A percentile compares a stretch with the other conserved stretches of the same genome.
Conservation (phyloP, 2,329 filamentous ascomycete genomes). For the Colletotrichum siamense region DNA sequence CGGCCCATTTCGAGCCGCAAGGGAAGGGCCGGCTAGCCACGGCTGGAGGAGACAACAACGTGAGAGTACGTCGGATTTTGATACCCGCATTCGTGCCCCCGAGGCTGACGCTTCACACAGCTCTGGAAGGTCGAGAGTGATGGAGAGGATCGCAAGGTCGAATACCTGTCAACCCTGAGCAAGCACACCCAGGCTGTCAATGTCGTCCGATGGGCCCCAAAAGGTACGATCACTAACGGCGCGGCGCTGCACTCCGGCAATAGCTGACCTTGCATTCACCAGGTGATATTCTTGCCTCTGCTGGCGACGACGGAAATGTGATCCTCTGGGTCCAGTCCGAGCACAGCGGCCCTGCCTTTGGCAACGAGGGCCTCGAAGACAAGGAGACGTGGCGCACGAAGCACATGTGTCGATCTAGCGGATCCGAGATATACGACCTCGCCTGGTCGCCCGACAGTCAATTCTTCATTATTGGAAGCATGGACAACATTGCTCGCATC, state of each 20-base stretch:
- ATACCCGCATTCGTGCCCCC: not conserved
- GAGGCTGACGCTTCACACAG: conserved; percentile 45
- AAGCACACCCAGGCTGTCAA: conserved; percentile 98
- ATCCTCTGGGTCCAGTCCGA: conserved; percentile 95
- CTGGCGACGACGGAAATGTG: conserved; percentile 96
- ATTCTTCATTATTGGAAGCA: conserved; percentile 98
- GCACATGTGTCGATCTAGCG: conserved; percentile 95
- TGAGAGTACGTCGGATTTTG: conserved; percentile 68
- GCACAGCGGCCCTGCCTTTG: conserved; percentile 71
- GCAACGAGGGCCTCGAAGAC: conserved; percentile 86
- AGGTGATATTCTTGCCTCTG: conserved; percentile 94
- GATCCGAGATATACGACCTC: conserved; percentile 96
- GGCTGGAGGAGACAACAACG: conserved; percentile 94
- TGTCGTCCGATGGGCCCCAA: conserved; percentile 94
- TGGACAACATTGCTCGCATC: conserved; percentile 98
- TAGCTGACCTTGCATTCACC: not conserved
- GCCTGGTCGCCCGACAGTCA: conserved; percentile 98
- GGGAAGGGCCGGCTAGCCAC: conserved; percentile 93
- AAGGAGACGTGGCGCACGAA: conserved; percentile 97
- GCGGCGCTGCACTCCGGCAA: not conserved
- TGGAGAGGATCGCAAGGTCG: conserved; percentile 86
- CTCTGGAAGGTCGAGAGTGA: conserved; percentile 90
- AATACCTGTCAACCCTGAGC: conserved; percentile 87
- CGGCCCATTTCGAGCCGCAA: conserved; percentile 92
- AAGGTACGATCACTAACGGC: conserved; percentile 64